phyloP scores from a whole-genome alignment of 2,329 filamentous ascomycete species.

The Cordyceps fumosorosea region DNA sequence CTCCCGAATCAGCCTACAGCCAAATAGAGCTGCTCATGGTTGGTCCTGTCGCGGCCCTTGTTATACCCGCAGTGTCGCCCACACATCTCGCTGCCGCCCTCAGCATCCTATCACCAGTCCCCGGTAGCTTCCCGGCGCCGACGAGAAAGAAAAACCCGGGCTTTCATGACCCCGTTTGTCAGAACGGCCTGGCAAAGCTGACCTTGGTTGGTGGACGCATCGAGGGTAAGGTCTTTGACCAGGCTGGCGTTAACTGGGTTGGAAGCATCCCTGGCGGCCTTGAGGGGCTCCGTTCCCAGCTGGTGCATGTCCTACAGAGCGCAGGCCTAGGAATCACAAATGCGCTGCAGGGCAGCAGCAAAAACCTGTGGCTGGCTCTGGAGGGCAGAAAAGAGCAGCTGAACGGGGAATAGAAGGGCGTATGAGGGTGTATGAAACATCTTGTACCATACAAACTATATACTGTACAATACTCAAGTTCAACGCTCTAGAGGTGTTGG shows the following conservation, averaged over 20 bases:
- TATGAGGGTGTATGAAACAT: not conserved
- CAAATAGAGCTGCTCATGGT: conserved; percentile 69
- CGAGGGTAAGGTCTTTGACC: conserved; percentile 78
- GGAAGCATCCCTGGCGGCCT: conserved; percentile 75
- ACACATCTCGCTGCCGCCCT: conserved; percentile 77
- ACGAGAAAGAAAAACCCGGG: conserved; percentile 67
- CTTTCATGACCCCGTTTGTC: conserved; percentile 73
- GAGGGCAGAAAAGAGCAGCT: conserved; percentile 76
- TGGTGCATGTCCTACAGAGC: conserved; percentile 74
- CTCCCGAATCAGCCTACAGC: conserved; percentile 38
- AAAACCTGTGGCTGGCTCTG: conserved; percentile 80
- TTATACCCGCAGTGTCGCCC: conserved; percentile 77
- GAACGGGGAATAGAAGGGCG: conserved; percentile 48
- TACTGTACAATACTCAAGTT: not conserved
- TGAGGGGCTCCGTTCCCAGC: conserved; percentile 71
- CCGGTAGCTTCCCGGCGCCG: conserved; percentile 70
- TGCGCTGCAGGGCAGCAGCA: conserved; percentile 71
- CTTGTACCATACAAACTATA: conserved; percentile 3
- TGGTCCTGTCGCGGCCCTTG: conserved; percentile 73
- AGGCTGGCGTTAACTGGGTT: conserved; percentile 57
- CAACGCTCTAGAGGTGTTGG: not conserved
- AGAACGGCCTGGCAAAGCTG: conserved; percentile 79
- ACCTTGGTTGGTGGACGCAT: conserved; percentile 80
- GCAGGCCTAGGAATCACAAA: conserved; percentile 71
- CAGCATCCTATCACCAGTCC: conserved; percentile 66